Conservation (phyloP, 1,284 basidiomycete species). For the Trichosporon inkin region DNA sequence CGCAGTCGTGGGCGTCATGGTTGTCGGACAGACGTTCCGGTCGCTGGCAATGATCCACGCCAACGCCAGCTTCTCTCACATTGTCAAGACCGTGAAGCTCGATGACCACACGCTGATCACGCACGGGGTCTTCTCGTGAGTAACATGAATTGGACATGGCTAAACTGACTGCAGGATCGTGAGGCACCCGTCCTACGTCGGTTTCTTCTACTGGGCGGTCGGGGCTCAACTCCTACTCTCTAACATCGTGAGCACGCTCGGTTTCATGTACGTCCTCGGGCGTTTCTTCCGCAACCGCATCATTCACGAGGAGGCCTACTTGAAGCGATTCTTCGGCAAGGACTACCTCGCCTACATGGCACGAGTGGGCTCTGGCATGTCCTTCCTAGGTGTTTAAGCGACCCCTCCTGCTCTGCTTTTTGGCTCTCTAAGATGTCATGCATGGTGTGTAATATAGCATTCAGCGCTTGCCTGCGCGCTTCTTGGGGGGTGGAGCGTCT, state of each 20-base stretch:
- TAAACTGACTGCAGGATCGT: conserved; percentile 60
- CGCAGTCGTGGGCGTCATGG: conserved; percentile 52
- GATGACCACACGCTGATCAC: conserved; percentile 75
- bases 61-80: conserved; percentile 85
- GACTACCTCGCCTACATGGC: conserved; percentile 68
- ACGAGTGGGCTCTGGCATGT: conserved; percentile 67
- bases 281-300: conserved; percentile 83
- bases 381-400: conserved; percentile 42
- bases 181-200: conserved; percentile 93
- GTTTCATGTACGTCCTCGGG: conserved; percentile 61
- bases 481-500: conserved; percentile 24
- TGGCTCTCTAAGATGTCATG: conserved; percentile 9
- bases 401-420: not conserved
- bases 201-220: conserved; percentile 97
- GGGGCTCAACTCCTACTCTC: conserved; percentile 90
- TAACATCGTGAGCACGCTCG: conserved; percentile 63
- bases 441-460: conserved; percentile 9
- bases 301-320: conserved; percentile 65
- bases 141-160: conserved; percentile 20
- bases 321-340: conserved; percentile 76
- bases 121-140: conserved; percentile 76
- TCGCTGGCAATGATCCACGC: conserved; percentile 95
- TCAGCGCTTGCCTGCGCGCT: conserved; percentile 18
- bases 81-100: conserved; percentile 65
- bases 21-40: conserved; percentile 72